A percentile compares a stretch with the other conserved stretches of the same genome.
Evolutionary conservation across 345 rosid species (phyloP).

Genomic region (Erysimum cheiranthoides): DNA sequence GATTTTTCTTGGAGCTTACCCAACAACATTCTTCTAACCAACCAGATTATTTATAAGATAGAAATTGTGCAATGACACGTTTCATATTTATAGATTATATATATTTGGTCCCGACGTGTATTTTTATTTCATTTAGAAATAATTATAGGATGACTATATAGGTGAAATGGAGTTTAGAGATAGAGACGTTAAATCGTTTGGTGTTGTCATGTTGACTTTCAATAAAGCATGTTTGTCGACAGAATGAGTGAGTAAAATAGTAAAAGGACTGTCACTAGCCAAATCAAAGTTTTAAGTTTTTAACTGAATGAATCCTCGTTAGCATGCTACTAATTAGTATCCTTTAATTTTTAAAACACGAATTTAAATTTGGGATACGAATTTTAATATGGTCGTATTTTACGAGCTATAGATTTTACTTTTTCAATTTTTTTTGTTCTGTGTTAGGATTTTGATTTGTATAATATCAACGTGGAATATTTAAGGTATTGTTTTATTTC

Average conservation of each 20-base stretch:
- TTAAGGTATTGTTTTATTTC: background rate
- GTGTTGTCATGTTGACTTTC: conserved; percentile 12
- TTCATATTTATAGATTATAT: conserved; percentile 4
- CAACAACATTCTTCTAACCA: conserved; percentile 39
- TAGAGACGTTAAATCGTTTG: conserved; percentile 6
- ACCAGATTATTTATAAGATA: conserved; percentile 27
- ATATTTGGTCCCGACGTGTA: conserved; percentile 4
- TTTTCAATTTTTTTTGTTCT: background rate
- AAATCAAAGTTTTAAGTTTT: background rate
- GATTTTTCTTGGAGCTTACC: too few relatives aligned
- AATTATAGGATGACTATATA: conserved; percentile 1
- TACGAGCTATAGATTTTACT: background rate
- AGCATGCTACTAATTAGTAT: background rate
- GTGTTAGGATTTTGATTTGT: conserved; percentile 2
- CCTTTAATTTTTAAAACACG: background rate
- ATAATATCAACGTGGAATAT: conserved; percentile 31
- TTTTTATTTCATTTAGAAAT: background rate
- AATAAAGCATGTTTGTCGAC: conserved; percentile 14
- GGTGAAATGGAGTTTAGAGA: conserved; percentile 15
- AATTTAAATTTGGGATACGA: background rate
- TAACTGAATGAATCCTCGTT: background rate
- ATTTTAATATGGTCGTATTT: background rate
- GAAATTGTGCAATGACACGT: conserved; percentile 28
- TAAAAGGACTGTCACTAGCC: conserved; percentile 20
- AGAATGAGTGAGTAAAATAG: conserved; percentile 25